Base-by-base conservation (phyloP, 1,139 yeast species). In the Debaryomycetaceae sp. region DNA sequence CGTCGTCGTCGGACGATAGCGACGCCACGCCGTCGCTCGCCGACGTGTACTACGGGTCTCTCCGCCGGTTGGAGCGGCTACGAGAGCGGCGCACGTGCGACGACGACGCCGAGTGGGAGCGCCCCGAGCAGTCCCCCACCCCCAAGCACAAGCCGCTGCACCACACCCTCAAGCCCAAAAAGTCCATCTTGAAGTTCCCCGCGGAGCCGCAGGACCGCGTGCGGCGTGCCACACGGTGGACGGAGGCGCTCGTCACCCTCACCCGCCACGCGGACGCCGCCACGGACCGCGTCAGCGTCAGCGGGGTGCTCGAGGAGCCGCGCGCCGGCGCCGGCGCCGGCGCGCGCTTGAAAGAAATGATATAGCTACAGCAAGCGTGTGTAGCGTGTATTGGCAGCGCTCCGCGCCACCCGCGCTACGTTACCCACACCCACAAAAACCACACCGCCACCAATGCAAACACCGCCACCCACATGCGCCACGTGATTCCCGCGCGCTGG, bases 351-450 rank as follows among this genome's bases (percentile, higher is more conserved):
- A n/a, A n/a, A n/a, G n/a, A n/a, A n/a, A n/a, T n/a, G n/a, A n/a
- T n/a, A n/a, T n/a, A n/a, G n/a, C n/a, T n/a, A n/a, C n/a, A n/a
- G n/a, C n/a, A n/a, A n/a, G n/a, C n/a, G n/a, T n/a, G n/a, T n/a
- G n/a, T n/a, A n/a, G n/a, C n/a, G n/a, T n/a, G n/a, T n/a, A n/a
- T n/a, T n/a, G n/a, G n/a, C n/a, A n/a, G n/a, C n/a, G n/a, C n/a
- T n/a, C n/a, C n/a, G n/a, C n/a, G n/a, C n/a, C 10, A 10, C 10
- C 10, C 10, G 21, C n/a, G n/a, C 9, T 16, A 30, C n/a, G 32
- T 30, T 25, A 78, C 46, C 95, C 96, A 83, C n/a, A 86, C 88
- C 69, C 81, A 81, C 55, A 85, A 77, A 56, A 88, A 89, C 49
- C 83, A 63, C 38, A 83, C 42, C 30, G 72, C 64, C 8, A 88